phyloP scores from a whole-genome alignment of 352 stramenopile species.

The Phytophthora cactorum region DNA sequence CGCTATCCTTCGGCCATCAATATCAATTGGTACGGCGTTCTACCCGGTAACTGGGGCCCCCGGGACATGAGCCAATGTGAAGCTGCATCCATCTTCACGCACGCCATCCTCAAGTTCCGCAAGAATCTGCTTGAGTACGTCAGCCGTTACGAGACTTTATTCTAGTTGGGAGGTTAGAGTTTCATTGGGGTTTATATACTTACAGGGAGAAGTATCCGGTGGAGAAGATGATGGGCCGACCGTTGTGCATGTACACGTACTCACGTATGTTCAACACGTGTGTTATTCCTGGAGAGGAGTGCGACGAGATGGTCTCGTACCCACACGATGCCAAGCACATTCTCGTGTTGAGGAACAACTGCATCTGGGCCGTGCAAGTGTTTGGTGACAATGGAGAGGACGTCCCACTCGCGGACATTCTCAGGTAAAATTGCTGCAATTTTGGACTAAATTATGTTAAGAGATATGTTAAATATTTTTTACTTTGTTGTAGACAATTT shows the following conservation, averaged over 20 bases:
- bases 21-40: slow-evolving; percentile 98
- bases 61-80: slow-evolving; percentile 93
- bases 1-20: slow-evolving; percentile 96
- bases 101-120: slow-evolving; percentile 92
- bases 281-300: slow-evolving; percentile 92
- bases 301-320: slow-evolving; percentile 88
- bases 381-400: slow-evolving; percentile 77
- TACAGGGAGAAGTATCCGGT: slow-evolving; percentile 89
- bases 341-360: slow-evolving; percentile 93
- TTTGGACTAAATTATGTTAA: not conserved
- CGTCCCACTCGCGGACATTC: slow-evolving; percentile 75
- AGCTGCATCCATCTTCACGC: slow-evolving; percentile 84
- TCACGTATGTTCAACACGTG: slow-evolving; percentile 97
- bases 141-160: not conserved
- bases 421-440: slow-evolving; percentile 44
- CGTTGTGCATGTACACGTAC: slow-evolving; percentile 95
- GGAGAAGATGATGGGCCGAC: slow-evolving; percentile 94
- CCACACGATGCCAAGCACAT: slow-evolving; percentile 93
- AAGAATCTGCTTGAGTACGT: slow-evolving; percentile 89
- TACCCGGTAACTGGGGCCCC: slow-evolving; percentile 92
- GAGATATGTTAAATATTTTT: not conserved
- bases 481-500: slow-evolving; percentile 61
- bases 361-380: slow-evolving; percentile 87
- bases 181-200: not conserved
- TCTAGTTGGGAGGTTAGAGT: not conserved